These are phyloP conservation scores for slime mould (Dictyostelium discoideum) DNA, from an alignment of 78 protist genomes.

Conservation along the genomic window DNA sequence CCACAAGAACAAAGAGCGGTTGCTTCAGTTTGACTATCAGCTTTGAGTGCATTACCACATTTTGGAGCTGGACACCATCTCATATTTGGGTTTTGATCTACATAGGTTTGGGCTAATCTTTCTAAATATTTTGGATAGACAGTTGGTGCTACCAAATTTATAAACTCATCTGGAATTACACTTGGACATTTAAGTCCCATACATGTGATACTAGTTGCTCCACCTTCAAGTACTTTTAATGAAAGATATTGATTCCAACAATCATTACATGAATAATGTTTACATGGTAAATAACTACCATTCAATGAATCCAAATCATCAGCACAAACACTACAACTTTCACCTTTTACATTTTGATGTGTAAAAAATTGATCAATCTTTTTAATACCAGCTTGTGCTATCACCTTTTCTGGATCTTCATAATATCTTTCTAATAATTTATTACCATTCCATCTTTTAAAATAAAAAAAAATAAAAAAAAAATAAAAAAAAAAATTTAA, in stretches of 20 bases:
- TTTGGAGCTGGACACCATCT: slow-evolving; percentile 69
- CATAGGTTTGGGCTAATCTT: slow-evolving; percentile 65
- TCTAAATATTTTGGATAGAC: slow-evolving; percentile 42
- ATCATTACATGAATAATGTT: slow-evolving; percentile 68
- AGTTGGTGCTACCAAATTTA: slow-evolving; percentile 20
- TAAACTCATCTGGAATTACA: slow-evolving; percentile 38
- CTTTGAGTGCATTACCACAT: slow-evolving; percentile 64
- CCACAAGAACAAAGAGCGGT: slow-evolving; percentile 75
- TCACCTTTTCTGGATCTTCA: slow-evolving; percentile 63
- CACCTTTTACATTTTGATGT: neutral
- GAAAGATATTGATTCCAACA: slow-evolving; percentile 57
- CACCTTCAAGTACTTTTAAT: slow-evolving; percentile 61
- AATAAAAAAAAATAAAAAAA: neutral
- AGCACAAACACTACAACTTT: slow-evolving; percentile 56
- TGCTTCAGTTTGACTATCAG: slow-evolving; percentile 65
- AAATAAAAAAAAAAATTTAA: neutral
- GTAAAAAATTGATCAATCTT: slow-evolving; percentile 31
- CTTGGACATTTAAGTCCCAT: slow-evolving; percentile 23
- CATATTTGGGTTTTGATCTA: slow-evolving; percentile 73
- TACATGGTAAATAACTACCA: slow-evolving; percentile 48
- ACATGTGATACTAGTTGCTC: slow-evolving; percentile 44
- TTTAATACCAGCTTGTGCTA: slow-evolving; percentile 27
- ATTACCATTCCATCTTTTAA: slow-evolving; percentile 66
- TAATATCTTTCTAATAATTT: slow-evolving; percentile 62
- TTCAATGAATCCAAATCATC: slow-evolving; percentile 13